Evolutionary conservation across 495 filamentous ascomycete species (phyloP).

Genomic region (Tetracladium setigerum): DNA sequence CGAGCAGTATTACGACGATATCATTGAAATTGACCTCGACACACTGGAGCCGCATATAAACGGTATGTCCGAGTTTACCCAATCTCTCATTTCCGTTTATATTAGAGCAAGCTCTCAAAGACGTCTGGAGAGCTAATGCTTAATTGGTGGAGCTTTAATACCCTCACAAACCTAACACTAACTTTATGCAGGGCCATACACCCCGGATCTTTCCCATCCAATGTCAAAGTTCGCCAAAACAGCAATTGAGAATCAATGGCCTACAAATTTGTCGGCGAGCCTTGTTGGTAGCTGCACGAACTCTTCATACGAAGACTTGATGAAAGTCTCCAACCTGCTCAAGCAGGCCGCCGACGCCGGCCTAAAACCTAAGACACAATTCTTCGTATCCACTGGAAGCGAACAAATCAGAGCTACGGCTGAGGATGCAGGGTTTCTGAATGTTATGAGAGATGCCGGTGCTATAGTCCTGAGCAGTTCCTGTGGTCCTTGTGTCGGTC

Average conservation of each 20-base stretch:
- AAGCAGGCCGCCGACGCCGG: conserved; percentile 86
- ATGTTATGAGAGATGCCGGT: conserved; percentile 93
- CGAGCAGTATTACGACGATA: no score
- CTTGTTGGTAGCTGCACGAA: conserved; percentile 96
- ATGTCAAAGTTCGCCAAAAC: conserved; percentile 92
- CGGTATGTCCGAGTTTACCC: no score
- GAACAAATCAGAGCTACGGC: conserved; percentile 96
- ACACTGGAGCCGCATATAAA: background rate
- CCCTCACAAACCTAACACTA: conserved; percentile 96
- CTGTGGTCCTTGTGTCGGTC: conserved; percentile 27
- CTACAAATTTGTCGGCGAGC: conserved; percentile 89
- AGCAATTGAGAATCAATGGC: conserved; percentile 87
- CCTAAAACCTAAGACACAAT: conserved; percentile 80
- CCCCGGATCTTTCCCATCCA: conserved; percentile 89
- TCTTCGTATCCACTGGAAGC: conserved; percentile 88
- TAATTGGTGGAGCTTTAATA: conserved; percentile 88
- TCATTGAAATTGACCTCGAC: background rate
- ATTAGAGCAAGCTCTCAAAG: conserved; percentile 84
- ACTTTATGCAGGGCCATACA: no score
- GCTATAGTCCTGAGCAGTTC: conserved; percentile 61
- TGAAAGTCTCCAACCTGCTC: conserved; percentile 80
- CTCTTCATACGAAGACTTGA: conserved; percentile 98
- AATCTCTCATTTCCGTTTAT: conserved; percentile 75
- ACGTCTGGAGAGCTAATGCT: conserved; percentile 89
- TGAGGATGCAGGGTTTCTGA: conserved; percentile 82